Evolutionary conservation across 2,329 filamentous ascomycete genomes (phyloP).

Genomic region (Aspergillus sojae): DNA sequence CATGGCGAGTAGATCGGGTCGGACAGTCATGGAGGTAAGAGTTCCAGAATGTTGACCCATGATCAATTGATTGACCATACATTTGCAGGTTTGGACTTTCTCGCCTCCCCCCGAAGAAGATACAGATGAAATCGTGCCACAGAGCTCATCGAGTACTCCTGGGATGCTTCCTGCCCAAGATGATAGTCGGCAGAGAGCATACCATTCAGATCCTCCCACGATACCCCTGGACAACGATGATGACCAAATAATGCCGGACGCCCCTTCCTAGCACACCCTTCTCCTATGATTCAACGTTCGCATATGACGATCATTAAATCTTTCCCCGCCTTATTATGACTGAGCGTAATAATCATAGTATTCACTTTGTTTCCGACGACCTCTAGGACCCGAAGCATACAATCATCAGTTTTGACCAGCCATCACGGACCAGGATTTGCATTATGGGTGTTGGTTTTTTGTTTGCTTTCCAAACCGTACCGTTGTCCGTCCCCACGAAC

Average conservation of each 20-base stretch:
- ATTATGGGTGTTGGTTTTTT: conserved; percentile 23
- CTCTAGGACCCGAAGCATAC: neutral
- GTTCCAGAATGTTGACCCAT: neutral
- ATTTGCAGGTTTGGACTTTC: conserved; percentile 84
- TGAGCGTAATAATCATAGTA: conserved; percentile 8
- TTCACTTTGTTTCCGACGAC: neutral
- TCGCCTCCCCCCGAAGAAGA: conserved; percentile 66
- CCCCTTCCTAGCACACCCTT: conserved; percentile 19
- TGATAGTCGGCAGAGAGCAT: conserved; percentile 26
- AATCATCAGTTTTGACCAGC: conserved; percentile 8
- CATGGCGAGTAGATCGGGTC: conserved; percentile 79
- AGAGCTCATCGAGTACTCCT: conserved; percentile 38
- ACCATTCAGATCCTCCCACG: conserved; percentile 36
- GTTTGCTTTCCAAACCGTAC: conserved; percentile 13
- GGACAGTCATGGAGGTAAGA: conserved; percentile 96
- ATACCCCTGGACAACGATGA: conserved; percentile 29
- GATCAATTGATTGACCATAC: conserved; percentile 26
- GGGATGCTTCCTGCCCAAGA: conserved; percentile 26
- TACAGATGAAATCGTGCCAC: conserved; percentile 29
- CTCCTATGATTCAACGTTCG: conserved; percentile 4
- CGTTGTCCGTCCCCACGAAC: conserved; percentile 11
- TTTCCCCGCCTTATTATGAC: conserved; percentile 16
- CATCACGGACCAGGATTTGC: conserved; percentile 20
- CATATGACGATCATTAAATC: conserved; percentile 18
- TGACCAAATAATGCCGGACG: conserved; percentile 41